A percentile compares a stretch with the other conserved stretches of the same genome.
These are phyloP conservation scores for Styphnolobium japonicum DNA, from an alignment of 306 rosid species.

Conservation along the genomic window DNA sequence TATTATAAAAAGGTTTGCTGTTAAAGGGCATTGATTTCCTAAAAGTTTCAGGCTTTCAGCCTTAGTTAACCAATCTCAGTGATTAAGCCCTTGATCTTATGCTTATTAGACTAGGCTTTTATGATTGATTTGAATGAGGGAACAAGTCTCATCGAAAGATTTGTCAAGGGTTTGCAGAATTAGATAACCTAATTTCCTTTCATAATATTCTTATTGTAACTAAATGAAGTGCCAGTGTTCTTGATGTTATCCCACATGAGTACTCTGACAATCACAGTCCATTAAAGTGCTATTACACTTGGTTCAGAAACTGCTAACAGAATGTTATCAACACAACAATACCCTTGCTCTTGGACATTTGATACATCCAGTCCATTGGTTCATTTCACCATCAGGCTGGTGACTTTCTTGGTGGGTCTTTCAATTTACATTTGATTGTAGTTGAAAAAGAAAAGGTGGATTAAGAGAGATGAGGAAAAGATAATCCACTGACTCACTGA, in stretches of 20 bases:
- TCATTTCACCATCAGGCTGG: slow-evolving; percentile 17
- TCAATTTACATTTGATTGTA: slow-evolving; percentile 14
- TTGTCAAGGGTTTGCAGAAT: background rate
- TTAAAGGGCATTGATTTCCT: too few species aligned
- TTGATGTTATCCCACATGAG: background rate
- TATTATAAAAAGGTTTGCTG: too few species aligned
- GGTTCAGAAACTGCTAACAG: slow-evolving; percentile 9
- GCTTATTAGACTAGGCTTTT: background rate
- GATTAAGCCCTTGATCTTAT: background rate
- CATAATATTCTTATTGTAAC: too few species aligned
- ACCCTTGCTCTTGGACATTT: slow-evolving; percentile 3
- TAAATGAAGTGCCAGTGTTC: background rate
- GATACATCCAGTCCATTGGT: background rate
- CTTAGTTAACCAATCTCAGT: background rate
- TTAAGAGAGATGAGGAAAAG: background rate
- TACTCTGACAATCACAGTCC: background rate
- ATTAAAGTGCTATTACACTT: background rate
- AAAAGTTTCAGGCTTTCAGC: too few species aligned
- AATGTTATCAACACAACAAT: slow-evolving; percentile 1
- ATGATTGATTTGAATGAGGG: background rate
- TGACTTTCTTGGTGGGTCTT: background rate
- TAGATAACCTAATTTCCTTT: too few species aligned
- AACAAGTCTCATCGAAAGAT: background rate
- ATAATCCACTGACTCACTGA: background rate
- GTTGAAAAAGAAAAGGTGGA: background rate